Conservation (phyloP, 345 rosid species). For the Citrus unshiu region DNA sequence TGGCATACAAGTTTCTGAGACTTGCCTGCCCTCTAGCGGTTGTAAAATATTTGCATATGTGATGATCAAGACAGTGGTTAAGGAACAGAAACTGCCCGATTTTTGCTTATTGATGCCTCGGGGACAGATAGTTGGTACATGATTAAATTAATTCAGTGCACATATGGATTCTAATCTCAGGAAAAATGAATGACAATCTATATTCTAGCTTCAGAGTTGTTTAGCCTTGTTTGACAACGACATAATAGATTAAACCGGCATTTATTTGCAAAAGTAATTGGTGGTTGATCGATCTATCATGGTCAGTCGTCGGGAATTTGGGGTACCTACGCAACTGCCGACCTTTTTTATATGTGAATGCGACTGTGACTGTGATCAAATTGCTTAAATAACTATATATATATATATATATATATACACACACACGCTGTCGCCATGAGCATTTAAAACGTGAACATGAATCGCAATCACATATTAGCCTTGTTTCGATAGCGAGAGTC, state of each 20-base stretch:
- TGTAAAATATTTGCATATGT: conserved; percentile 25
- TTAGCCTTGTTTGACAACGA: neutral
- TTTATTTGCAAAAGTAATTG: neutral
- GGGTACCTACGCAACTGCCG: no score
- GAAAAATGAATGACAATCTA: neutral
- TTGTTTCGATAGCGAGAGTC: no score
- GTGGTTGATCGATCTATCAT: no score
- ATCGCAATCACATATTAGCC: no score
- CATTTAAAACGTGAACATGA: no score
- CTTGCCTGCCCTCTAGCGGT: neutral
- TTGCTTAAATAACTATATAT: no score
- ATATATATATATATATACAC: no score
- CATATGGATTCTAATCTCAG: conserved; percentile 21
- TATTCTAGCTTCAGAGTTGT: neutral
- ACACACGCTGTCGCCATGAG: no score
- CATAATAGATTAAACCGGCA: neutral
- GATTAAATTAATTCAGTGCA: conserved; percentile 36
- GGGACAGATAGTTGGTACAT: conserved; percentile 28
- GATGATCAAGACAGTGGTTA: conserved; percentile 8
- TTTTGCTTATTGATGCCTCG: conserved; percentile 43
- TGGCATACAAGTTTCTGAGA: conserved; percentile 85
- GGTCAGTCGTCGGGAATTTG: no score
- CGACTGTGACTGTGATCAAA: no score
- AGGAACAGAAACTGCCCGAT: conserved; percentile 28
- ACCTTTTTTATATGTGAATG: no score